Conservation (phyloP, 2,329 filamentous ascomycete genomes). For the Ophiostoma himal-ulmi region DNA sequence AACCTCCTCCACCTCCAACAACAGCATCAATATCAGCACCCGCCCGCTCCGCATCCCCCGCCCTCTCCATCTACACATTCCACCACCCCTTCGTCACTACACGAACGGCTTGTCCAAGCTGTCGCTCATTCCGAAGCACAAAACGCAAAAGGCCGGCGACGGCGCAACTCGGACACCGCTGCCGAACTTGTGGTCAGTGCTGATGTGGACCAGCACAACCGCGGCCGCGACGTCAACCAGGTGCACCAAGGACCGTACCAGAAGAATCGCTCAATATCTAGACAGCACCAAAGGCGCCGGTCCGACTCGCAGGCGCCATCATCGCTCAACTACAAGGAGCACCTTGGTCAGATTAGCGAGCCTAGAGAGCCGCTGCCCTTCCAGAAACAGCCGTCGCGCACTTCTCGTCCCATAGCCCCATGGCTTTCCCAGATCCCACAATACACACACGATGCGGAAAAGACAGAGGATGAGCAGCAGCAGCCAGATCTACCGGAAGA, state of each 20-base stretch:
- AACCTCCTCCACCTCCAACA: neutral
- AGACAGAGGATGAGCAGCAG: neutral
- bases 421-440: constrained; percentile 23
- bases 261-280: neutral
- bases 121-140: constrained; percentile 23
- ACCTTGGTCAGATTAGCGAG: constrained; percentile 11
- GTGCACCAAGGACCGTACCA: constrained; percentile 9
- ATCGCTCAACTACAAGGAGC: constrained; percentile 13
- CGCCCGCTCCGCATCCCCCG: constrained; percentile 16
- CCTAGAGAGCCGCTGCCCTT: constrained; percentile 1
- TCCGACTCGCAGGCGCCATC: constrained; percentile 23
- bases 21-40: neutral
- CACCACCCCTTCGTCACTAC: constrained; percentile 17
- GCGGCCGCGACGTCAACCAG: constrained; percentile 15
- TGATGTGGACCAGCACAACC: constrained; percentile 10
- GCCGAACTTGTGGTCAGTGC: constrained; percentile 18
- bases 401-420: constrained; percentile 21
- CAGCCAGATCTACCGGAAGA: neutral
- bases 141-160: constrained; percentile 23
- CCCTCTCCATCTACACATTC: constrained; percentile 17
- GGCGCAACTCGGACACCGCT: constrained; percentile 29
- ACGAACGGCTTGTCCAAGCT: constrained; percentile 16
- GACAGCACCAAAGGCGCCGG: constrained; percentile 18
- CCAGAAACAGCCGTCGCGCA: neutral
- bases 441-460: neutral